Base-by-base conservation (phyloP, 352 stramenopile species). In the Phytophthora hybrid region DNA sequence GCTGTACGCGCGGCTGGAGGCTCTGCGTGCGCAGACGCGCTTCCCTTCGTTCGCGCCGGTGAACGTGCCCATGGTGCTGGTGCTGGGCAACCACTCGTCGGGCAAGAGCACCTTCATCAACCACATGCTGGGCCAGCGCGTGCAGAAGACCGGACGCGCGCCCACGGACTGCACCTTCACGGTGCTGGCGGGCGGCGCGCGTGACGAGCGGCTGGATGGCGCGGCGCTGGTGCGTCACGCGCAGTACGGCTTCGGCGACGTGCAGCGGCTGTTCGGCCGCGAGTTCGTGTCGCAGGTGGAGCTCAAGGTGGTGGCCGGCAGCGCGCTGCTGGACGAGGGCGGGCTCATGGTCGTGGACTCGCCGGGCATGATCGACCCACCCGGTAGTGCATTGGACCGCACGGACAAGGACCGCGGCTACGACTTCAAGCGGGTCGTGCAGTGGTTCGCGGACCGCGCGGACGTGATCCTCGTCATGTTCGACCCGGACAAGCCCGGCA, bases 381-480 rank as follows among this genome's bases (percentile, higher is more conserved):
- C 90, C 0, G 89, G 89, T 0, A 82, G 53, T 31, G 88, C 85
- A 3, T 71, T 82, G 13, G 81, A 89, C 53, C 82, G 88, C 46
- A 91, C 84, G 51, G 88, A 95, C 57, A 73, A 85, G 37, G 90
- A 95, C 66, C 83, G 90, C 5, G 90, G 90, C 1, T 97, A 97
- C 66, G 90, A 97, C 66, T 97, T 95, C 55, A 95, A 95, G 77
- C 87, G 79, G 16, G 90, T 93, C 11, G 90, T 97, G 53, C 87
- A 93, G 68, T 97, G 90, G 90, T 93, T 97, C 53, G 90, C 90
- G 0, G 88, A 97, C 69, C 83, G 90, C 13, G 87, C 90, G 0
- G 90, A 97, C 66, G 88, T 97, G 44, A 93, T 97, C 58, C 76
- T 97, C 52, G 87, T 97, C 76, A 97, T 97, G 90, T 97, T 97